Percentiles rank a stretch among this genome's conserved stretches.
phyloP scores from a whole-genome alignment of 2,329 filamentous ascomycete genomes.

The Blumeriella jaapii region DNA sequence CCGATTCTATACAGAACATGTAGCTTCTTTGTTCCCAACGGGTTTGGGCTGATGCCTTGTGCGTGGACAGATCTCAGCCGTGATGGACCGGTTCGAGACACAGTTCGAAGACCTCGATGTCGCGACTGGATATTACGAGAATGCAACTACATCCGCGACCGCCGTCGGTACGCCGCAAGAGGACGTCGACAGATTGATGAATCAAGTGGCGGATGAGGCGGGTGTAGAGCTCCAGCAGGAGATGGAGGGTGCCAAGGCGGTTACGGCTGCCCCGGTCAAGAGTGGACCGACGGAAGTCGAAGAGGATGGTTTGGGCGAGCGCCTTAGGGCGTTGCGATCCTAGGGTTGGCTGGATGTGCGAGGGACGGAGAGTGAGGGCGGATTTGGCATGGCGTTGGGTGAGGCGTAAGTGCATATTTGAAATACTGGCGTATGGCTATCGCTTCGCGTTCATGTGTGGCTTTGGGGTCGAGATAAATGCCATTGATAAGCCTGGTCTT shows the following conservation, averaged over 20 bases:
- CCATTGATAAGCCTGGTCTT: too few species aligned
- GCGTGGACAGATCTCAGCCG: constrained; percentile 41
- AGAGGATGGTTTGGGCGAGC: constrained; percentile 59
- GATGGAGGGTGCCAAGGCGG: constrained; percentile 46
- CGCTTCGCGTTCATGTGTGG: too few species aligned
- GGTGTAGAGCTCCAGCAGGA: constrained; percentile 73
- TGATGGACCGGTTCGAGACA: constrained; percentile 55
- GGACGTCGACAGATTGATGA: constrained; percentile 76
- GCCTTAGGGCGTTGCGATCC: constrained; percentile 39
- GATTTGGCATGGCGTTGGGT: background rate
- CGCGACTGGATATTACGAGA: constrained; percentile 52
- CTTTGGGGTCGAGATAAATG: too few species aligned
- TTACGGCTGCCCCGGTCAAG: constrained; percentile 45
- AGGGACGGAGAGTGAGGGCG: background rate
- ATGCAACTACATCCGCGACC: constrained; percentile 71
- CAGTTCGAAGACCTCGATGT: constrained; percentile 40
- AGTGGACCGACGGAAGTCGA: constrained; percentile 64
- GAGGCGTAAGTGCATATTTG: too few species aligned
- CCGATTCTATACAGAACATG: too few species aligned
- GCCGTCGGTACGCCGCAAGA: constrained; percentile 65
- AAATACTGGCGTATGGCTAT: too few species aligned
- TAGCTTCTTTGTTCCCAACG: too few species aligned
- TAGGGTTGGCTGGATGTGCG: background rate
- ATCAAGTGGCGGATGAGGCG: constrained; percentile 77
- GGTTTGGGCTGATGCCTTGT: too few species aligned